Base-by-base conservation (phyloP, 1,284 basidiomycete genomes). In the Ustilago nuda region DNA sequence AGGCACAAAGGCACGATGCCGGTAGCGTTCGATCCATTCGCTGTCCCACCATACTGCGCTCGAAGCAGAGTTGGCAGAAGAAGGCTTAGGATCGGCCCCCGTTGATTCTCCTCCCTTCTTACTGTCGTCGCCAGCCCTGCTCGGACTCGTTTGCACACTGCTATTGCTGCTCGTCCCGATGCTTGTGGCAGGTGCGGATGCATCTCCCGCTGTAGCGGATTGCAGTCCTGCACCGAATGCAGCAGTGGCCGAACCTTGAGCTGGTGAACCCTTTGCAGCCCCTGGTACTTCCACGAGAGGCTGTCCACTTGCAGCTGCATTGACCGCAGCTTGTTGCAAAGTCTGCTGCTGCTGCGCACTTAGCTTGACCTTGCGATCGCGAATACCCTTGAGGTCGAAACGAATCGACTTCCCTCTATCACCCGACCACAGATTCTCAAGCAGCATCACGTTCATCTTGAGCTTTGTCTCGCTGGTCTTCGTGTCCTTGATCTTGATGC, bases 351-450 rank as follows among this genome's bases (percentile, higher is more conserved):
- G 76, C 62, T 73, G 72, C 0, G 68, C 70, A 37, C 55, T 77
- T 17, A 74, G 58, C 61, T 79, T 80, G 41, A 77, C 75, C 41
- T 69, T 76, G 43, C 82, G 65, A 48, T 83, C 82, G 19, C 71
- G 66, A 57, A 83, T 82, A 15, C 82, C 82, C 58, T 83, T 83
- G 45, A 83, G 68, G 52, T 83, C 82, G 32, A 82, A 83, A 1
- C 79, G 72, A 4, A 66, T 56, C 60, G 63, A 66, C 43, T 73
- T 51, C 41, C 78, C 78, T 12, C 72, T 72, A 27, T 78, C 78
- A 36, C 72, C 74, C 2, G 80, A 73, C 68, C 79, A 83, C 50
- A 83, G 50, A 37, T 83, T 83, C 56, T 83, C 82, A 12, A 82
- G 70, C 52, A 83, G 50, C 79, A 81, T 80, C 35, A 83, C 60